Conservation (phyloP, 225 moss, liverwort and hornwort genomes). For the Sphagnum tenellum region DNA sequence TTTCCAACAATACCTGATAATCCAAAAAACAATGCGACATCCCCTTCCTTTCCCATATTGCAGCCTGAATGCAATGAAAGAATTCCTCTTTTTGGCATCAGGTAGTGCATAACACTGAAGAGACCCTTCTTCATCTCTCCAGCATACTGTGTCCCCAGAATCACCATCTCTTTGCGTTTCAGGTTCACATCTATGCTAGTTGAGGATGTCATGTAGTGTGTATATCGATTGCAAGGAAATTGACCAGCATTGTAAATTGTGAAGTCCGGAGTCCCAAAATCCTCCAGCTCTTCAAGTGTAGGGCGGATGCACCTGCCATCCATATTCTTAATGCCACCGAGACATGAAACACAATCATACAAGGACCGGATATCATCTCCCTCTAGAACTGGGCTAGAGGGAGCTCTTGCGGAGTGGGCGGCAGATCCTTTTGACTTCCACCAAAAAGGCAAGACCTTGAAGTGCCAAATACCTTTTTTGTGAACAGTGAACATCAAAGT, state of each 20-base stretch:
- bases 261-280: constrained; percentile 99
- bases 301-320: constrained; percentile 99
- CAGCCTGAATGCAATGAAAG: constrained; percentile 99
- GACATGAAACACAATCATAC: constrained; percentile 47
- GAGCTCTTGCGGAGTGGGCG: constrained; percentile 6
- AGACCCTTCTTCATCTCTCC: constrained; percentile 99
- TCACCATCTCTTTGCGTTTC: constrained; percentile 99
- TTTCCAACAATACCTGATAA: constrained; percentile 99
- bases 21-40: constrained; percentile 99
- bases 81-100: constrained; percentile 99
- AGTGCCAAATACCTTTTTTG: constrained; percentile 6
- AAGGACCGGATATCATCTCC: constrained; percentile 22
- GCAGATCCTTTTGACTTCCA: constrained; percentile 1
- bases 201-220: constrained; percentile 99
- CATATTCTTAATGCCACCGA: constrained; percentile 89
- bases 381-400: constrained; percentile 6
- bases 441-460: constrained; percentile 2
- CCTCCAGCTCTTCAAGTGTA: constrained; percentile 99
- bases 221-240: constrained; percentile 99
- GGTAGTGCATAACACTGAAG: constrained; percentile 99
- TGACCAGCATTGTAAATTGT: constrained; percentile 99
- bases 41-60: constrained; percentile 99
- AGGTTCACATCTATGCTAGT: constrained; percentile 99
- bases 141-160: constrained; percentile 99
- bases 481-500: constrained; percentile 7